Conservation (phyloP, 805 yeast genomes). For the Blastobotrys americana region DNA sequence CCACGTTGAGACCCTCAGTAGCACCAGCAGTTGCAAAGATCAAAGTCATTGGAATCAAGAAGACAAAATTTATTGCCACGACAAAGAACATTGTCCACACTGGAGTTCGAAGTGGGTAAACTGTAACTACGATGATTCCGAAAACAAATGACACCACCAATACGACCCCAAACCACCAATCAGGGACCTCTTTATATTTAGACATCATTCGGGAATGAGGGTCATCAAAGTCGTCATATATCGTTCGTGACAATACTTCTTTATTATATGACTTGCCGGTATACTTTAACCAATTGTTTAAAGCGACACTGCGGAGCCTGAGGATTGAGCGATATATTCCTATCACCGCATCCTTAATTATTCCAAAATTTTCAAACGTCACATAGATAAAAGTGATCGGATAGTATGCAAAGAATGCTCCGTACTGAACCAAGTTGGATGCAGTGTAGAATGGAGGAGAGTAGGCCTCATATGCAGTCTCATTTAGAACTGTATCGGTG, state of each 20-base stretch:
- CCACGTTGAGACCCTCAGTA: conserved; percentile 49
- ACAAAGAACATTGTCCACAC: conserved; percentile 58
- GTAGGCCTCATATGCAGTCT: conserved; percentile 38
- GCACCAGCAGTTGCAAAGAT: conserved; percentile 55
- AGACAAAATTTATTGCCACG: conserved; percentile 45
- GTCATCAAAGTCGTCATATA: conserved; percentile 3
- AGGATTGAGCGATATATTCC: conserved; percentile 12
- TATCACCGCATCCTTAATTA: conserved; percentile 21
- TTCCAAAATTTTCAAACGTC: conserved; percentile 5
- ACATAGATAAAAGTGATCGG: conserved; percentile 45
- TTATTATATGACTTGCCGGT: conserved; percentile 20
- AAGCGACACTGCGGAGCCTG: conserved; percentile 2
- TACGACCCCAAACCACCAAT: conserved; percentile 40
- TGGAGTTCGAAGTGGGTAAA: conserved; percentile 36
- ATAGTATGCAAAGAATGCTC: conserved; percentile 46
- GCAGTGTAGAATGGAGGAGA: conserved; percentile 56
- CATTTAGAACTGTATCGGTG: conserved; percentile 40
- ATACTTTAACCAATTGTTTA: conserved; percentile 23
- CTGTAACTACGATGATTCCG: conserved; percentile 39
- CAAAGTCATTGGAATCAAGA: conserved; percentile 55
- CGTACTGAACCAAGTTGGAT: conserved; percentile 45
- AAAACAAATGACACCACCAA: conserved; percentile 37
- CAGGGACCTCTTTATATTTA: conserved; percentile 45
- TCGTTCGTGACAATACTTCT: neutral
- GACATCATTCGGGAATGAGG: conserved; percentile 36